Evolutionary conservation across 495 filamentous ascomycete genomes (phyloP), one percentile per base, ranked within the genome.

Genomic region (Lasiosphaeriaceae sp.): DNA sequence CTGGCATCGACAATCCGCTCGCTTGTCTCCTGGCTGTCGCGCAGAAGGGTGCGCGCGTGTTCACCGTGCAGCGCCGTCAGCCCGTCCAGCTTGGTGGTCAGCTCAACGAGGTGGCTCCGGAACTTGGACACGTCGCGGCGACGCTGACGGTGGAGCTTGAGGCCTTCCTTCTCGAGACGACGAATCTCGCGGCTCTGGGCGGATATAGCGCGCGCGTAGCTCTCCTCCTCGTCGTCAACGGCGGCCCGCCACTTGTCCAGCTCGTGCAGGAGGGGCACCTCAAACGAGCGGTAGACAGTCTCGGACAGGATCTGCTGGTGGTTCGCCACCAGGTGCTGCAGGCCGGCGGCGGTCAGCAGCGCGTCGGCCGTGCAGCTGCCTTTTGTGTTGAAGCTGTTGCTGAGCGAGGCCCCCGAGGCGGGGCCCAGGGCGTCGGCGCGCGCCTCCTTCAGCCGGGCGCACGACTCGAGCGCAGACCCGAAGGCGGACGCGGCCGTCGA

Each of bases 231-330:
- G 49, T 85, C 83, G 17, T 79, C 78, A 51, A 83, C 79, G 44
- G 77, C 74, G 22, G 71, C 71, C 14, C 77, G 77, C 80, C 83
- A 86, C 41, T 74, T 74, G 63, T 86, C 83, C 45, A 86, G 68
- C 66, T 86, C 83, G 66, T 86, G 83, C 24, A 86, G 68, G 19
- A 86, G 68, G 23, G 83, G 83, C 8, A 86, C 83, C 64, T 86
- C 83, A 60, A 86, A 86, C 44, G 74, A 75, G 17, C 83, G 71
- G 66, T 86, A 86, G n/a, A 86, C 78, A 4, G 80, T 83, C 61
- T 86, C 83, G 21, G 71, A 76, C 0, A 86, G 72, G 56, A 86
- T 85, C 57, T 85, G 80, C 64, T 83, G 81, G 66, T 86, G 84
- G 66, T 85, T 86, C 12, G 82, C 83, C 20, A 86, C 77, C 23